These are phyloP conservation scores for Aspergillaceae sp. DNA, from an alignment of 2,329 filamentous ascomycete species.

Conservation along the genomic window DNA sequence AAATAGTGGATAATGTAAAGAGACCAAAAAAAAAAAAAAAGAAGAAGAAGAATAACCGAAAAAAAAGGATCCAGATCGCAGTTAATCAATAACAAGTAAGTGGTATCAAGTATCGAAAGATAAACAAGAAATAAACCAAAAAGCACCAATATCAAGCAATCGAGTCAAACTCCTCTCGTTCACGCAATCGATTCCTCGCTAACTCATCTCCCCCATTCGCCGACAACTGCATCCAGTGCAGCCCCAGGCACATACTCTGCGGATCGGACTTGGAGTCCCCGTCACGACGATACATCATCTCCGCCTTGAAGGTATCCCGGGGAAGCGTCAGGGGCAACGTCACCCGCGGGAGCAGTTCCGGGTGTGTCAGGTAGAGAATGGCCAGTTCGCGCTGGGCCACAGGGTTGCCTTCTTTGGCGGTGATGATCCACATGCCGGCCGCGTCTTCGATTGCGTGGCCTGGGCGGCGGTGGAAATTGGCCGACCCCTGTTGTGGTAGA, in stretches of 20 bases:
- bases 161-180: conserved; percentile 56
- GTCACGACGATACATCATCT: conserved; percentile 62
- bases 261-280: conserved; percentile 66
- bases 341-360: conserved; percentile 70
- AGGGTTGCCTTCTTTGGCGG: conserved; percentile 82
- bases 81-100: conserved; percentile 3
- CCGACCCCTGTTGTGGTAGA: conserved; percentile 16
- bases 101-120: conserved; percentile 16
- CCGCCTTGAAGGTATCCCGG: conserved; percentile 80
- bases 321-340: conserved; percentile 77
- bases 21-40: too few relatives aligned
- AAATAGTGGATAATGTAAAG: too few relatives aligned
- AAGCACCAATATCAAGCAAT: conserved; percentile 34
- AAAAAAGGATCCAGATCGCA: neutral
- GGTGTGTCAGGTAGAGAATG: conserved; percentile 85
- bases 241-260: conserved; percentile 82
- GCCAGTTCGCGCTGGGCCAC: conserved; percentile 88
- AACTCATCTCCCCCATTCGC: conserved; percentile 78
- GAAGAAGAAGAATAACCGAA: neutral
- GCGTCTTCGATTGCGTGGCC: conserved; percentile 56
- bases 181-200: conserved; percentile 71
- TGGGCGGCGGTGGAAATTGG: conserved; percentile 20
- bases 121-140: conserved; percentile 7
- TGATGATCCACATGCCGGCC: conserved; percentile 82
- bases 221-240: conserved; percentile 95